phyloP scores from a whole-genome alignment of 2,329 filamentous ascomycete species.

The Colletotrichum spinosum region DNA sequence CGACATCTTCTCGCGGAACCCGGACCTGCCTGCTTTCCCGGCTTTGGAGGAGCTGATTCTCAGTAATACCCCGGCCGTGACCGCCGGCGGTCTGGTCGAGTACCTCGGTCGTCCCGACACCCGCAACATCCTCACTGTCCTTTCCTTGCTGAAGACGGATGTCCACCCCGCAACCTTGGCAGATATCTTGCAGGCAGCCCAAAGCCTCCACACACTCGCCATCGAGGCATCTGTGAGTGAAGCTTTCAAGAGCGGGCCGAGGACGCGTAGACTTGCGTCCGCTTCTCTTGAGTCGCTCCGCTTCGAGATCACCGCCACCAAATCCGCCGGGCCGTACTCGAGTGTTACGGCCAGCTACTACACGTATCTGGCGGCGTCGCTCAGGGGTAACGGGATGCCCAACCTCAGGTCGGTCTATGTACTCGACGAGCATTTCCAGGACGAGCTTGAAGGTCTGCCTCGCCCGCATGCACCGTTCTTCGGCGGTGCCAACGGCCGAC shows the following conservation, averaged over 20 bases:
- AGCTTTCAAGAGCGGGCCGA: conserved; percentile 60
- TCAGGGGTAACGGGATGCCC: conserved; percentile 81
- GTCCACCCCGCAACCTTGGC: conserved; percentile 73
- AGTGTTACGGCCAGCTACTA: conserved; percentile 76
- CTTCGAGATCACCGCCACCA: conserved; percentile 80
- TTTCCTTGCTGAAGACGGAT: conserved; percentile 80
- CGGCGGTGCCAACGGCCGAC: conserved; percentile 49
- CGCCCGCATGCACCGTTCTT: conserved; percentile 67
- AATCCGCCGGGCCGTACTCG: conserved; percentile 67
- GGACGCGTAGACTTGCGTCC: conserved; percentile 73
- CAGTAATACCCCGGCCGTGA: conserved; percentile 77
- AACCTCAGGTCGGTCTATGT: conserved; percentile 84
- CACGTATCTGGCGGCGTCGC: conserved; percentile 84
- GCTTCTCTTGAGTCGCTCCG: conserved; percentile 77
- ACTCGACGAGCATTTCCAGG: conserved; percentile 84
- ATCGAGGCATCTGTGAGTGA: conserved; percentile 63
- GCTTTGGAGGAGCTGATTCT: conserved; percentile 79
- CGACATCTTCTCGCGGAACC: conserved; percentile 76
- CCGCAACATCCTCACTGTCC: conserved; percentile 70
- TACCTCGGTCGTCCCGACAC: conserved; percentile 74
- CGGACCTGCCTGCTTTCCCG: conserved; percentile 78
- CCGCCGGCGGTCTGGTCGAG: conserved; percentile 74
- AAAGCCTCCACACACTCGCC: conserved; percentile 67
- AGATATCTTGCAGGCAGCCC: conserved; percentile 68
- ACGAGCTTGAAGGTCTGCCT: conserved; percentile 76